Evolutionary conservation across 1,284 basidiomycete species (phyloP).

Genomic region (Moesziomyces globuligerus): DNA sequence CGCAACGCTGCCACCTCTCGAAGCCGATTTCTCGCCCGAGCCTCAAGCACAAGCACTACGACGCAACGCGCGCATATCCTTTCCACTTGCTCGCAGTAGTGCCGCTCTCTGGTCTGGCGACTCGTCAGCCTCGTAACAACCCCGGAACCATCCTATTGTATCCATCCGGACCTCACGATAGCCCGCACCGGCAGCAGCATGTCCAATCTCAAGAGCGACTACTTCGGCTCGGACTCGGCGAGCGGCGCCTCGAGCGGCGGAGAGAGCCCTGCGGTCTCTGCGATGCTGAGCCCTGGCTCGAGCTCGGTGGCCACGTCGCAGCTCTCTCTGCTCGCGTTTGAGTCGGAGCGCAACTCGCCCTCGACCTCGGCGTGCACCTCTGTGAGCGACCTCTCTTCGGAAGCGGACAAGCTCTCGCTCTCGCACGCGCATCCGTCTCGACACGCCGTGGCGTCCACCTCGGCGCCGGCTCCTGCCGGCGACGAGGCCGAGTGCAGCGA

Average conservation of each 20-base stretch:
- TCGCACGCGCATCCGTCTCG: neutral
- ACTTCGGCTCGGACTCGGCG: slow-evolving; percentile 29
- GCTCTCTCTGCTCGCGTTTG: slow-evolving; percentile 26
- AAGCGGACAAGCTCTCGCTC: slow-evolving; percentile 30
- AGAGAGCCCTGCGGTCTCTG: slow-evolving; percentile 27
- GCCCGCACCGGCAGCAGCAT: neutral
- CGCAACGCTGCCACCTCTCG: too few species aligned
- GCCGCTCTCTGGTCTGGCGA: too few species aligned
- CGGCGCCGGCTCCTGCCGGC: neutral
- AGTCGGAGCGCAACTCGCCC: slow-evolving; percentile 31
- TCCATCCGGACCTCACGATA: too few species aligned
- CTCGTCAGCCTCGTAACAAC: too few species aligned
- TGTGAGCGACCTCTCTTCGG: slow-evolving; percentile 39
- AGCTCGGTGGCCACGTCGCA: slow-evolving; percentile 36
- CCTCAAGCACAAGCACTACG: too few species aligned
- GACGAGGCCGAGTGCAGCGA: slow-evolving; percentile 21
- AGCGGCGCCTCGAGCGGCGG: slow-evolving; percentile 27
- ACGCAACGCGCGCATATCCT: too few species aligned
- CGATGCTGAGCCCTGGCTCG: slow-evolving; percentile 28
- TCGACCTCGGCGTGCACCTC: slow-evolving; percentile 43
- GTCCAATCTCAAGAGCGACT: slow-evolving; percentile 28
- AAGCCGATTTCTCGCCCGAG: too few species aligned
- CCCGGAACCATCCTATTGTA: too few species aligned
- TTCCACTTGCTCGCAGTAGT: too few species aligned
- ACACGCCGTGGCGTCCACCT: neutral